A percentile compares a stretch with the other conserved stretches of the same genome.
Evolutionary conservation across 768 basidiomycete genomes (phyloP).

Genomic region (Termitomyces sp.): DNA sequence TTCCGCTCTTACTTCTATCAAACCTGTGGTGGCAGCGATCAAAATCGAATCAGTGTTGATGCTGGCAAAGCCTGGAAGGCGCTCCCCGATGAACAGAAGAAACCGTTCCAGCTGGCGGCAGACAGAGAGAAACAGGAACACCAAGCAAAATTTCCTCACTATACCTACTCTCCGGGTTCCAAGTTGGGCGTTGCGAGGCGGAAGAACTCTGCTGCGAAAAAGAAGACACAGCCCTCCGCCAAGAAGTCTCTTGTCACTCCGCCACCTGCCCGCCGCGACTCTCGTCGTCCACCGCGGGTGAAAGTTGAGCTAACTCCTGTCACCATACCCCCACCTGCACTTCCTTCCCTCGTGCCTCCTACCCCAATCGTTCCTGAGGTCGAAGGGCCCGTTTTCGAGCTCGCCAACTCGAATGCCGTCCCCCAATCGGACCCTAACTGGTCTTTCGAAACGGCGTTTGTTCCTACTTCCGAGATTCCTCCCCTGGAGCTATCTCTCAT

Average conservation of each 20-base stretch:
- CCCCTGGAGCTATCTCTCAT: conserved; percentile 15
- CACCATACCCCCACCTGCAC: background rate
- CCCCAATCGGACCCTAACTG: background rate
- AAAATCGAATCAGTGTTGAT: conserved; percentile 29
- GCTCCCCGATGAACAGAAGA: conserved; percentile 19
- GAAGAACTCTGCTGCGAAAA: conserved; percentile 1
- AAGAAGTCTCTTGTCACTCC: conserved; percentile 3
- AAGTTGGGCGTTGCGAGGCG: conserved; percentile 12
- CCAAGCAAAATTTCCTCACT: conserved; percentile 23
- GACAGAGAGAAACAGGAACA: conserved; percentile 24
- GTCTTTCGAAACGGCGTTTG: conserved; percentile 9
- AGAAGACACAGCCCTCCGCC: background rate
- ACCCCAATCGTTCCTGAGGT: background rate
- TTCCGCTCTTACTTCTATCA: conserved; percentile 29
- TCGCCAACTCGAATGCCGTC: background rate
- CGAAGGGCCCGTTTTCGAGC: background rate
- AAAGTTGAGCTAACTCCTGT: background rate
- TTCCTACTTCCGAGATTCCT: conserved; percentile 22
- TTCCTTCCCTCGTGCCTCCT: background rate
- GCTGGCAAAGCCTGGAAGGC: conserved; percentile 29
- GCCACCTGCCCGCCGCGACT: background rate
- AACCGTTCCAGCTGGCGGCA: conserved; percentile 17
- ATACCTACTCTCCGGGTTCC: conserved; percentile 22
- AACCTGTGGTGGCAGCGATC: conserved; percentile 18
- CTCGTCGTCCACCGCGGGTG: background rate